Base-by-base conservation (phyloP, 768 basidiomycete genomes). In the Kondoa malvinella region DNA sequence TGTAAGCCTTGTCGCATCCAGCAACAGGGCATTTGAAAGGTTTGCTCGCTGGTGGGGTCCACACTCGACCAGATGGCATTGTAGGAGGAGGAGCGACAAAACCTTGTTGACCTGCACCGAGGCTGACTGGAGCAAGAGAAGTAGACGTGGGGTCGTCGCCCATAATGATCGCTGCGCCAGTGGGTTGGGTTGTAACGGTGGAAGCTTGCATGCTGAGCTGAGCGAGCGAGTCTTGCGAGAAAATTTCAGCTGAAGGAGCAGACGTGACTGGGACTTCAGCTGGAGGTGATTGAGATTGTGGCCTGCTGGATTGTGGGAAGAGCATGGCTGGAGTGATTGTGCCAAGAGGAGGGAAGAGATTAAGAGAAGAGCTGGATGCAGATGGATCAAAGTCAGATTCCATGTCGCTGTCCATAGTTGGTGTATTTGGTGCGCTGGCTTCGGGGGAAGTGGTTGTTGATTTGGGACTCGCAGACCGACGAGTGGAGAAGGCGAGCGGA, bases 21-120 rank as follows among this genome's bases (percentile, higher is more conserved):
- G 72, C 73, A 1, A 77, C 72, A 15, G 71, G 74, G 66, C 76
- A 77, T 66, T 76, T 82, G 83, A 91, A 92, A 2, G 90, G 89
- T 77, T 92, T 92, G 68, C 84, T 84, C 66, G 68, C 71, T 61
- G 74, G 74, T 26, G 74, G 71, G 15, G 65, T 61, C 69, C 69
- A 69, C n/a, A 65, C 50, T 31, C 69, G 33, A 2, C 69, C 69
- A 16, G 69, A 63, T 16, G 61, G 61, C 61, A 63, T 17, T 16
- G 61, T 63, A 31, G 61, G 61, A 17, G 61, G 61, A 16, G 61
- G 61, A 17, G 61, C 61, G 32, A 63, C 30, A 29, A 63, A 63
- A 32, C 29, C 14, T 33, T 63, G 61, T 17, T 30, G 27, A 33
- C 15, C 30, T 16, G 61, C n/a, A 16, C 61, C 61, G 27, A 27